Conservation (phyloP, 2,329 filamentous ascomycete species). For the Aureobasidium leucospermi region DNA sequence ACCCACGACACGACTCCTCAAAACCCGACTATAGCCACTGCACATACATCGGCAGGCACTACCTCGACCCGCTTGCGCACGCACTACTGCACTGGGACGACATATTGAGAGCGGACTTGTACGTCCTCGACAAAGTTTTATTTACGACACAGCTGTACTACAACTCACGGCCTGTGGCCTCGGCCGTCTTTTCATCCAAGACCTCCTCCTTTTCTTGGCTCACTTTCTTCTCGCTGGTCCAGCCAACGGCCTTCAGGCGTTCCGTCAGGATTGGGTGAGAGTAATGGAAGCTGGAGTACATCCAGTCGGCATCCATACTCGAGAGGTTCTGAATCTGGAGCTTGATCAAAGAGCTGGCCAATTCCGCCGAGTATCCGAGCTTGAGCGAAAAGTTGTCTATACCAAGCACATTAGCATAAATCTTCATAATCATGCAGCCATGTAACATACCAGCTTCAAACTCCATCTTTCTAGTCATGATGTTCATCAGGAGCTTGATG, state of each 20-base stretch:
- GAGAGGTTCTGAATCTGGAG: constrained; percentile 97
- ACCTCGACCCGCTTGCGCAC: neutral
- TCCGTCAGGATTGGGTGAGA: constrained; percentile 95
- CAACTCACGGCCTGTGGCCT: constrained; percentile 69
- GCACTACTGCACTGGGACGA: neutral
- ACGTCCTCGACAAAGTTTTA: neutral
- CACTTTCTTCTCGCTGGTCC: constrained; percentile 60
- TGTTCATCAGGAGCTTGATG: constrained; percentile 92
- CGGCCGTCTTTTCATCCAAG: constrained; percentile 54
- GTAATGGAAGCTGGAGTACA: constrained; percentile 98
- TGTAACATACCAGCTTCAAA: constrained; percentile 69
- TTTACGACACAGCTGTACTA: constrained; percentile 33
- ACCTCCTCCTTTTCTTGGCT: constrained; percentile 40
- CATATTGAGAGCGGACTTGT: neutral
- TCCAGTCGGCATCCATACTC: constrained; percentile 97
- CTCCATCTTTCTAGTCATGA: constrained; percentile 88
- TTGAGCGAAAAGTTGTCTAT: constrained; percentile 73
- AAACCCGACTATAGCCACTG: neutral
- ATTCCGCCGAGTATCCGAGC: constrained; percentile 75
- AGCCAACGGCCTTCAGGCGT: constrained; percentile 82
- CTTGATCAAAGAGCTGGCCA: constrained; percentile 86
- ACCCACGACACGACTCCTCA: neutral
- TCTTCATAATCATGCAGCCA: neutral
- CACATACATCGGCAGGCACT: neutral
- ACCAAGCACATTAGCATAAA: constrained; percentile 11